phyloP scores from a whole-genome alignment of 441 rosid species.

The Metrosideros polymorpha region DNA sequence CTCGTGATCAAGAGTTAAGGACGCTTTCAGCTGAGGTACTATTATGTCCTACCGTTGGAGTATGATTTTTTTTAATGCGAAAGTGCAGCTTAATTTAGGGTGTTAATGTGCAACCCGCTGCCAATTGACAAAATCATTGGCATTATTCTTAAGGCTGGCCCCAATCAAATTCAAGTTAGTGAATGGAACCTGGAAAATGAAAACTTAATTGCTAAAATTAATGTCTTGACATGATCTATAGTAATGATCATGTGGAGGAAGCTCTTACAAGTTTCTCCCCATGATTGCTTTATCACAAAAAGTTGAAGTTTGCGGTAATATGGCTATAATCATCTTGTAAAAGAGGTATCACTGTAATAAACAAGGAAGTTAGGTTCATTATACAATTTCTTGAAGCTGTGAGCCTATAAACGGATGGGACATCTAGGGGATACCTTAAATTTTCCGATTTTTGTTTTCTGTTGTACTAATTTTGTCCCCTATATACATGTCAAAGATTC shows the following conservation, averaged over 20 bases:
- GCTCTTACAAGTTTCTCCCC: neutral
- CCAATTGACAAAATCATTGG: neutral
- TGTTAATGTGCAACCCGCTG: neutral
- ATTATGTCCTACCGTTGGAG: neutral
- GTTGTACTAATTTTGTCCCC: neutral
- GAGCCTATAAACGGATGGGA: neutral
- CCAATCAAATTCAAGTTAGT: neutral
- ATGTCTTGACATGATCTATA: neutral
- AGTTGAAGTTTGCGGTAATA: neutral
- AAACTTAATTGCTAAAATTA: neutral
- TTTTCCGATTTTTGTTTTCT: neutral
- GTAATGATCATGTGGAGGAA: neutral
- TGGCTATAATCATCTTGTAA: neutral
- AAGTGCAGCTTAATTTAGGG: neutral
- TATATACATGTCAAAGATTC: neutral
- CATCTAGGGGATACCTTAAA: neutral
- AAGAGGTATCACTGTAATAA: neutral
- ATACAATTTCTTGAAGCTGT: neutral
- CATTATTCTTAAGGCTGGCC: neutral
- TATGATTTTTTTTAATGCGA: neutral
- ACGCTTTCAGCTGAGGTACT: slow-evolving; percentile 94
- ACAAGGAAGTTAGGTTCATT: neutral
- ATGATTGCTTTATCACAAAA: neutral
- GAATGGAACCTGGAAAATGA: neutral
- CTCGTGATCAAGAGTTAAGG: slow-evolving; percentile 92